Conservation (phyloP, 169 alveolate species). For the Blepharisma undulans region DNA sequence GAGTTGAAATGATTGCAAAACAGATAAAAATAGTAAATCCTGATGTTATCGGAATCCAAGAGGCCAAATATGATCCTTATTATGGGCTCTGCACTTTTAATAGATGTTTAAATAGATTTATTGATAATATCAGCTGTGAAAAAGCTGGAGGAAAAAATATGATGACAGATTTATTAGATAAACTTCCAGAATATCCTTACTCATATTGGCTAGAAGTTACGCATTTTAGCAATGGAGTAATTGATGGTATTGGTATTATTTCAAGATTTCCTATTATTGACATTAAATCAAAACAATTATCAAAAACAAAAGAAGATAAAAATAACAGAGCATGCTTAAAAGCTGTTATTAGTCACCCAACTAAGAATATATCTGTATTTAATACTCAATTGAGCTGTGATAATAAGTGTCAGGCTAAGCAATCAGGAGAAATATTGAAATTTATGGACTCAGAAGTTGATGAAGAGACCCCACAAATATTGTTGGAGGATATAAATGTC, state of each 20-base stretch:
- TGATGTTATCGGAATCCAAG: background rate
- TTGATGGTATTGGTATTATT: background rate
- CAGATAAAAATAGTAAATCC: background rate
- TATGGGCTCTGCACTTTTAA: background rate
- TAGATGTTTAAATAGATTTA: background rate
- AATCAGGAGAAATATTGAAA: background rate
- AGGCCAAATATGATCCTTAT: background rate
- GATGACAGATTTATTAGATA: background rate
- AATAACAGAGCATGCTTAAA: background rate
- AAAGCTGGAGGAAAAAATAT: background rate
- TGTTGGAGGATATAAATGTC: background rate
- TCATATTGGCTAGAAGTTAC: background rate
- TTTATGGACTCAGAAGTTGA: background rate
- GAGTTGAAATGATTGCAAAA: background rate
- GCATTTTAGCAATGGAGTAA: background rate
- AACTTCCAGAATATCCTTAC: background rate
- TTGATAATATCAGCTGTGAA: background rate
- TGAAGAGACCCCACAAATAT: background rate
- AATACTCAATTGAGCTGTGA: background rate
- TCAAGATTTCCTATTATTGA: background rate
- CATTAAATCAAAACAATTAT: background rate
- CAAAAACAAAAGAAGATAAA: background rate
- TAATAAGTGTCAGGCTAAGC: background rate
- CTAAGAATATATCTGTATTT: background rate
- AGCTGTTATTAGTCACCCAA: background rate